These are phyloP conservation scores for Toxoplasma gondii DNA, from an alignment of 169 alveolate genomes.

Conservation along the genomic window DNA sequence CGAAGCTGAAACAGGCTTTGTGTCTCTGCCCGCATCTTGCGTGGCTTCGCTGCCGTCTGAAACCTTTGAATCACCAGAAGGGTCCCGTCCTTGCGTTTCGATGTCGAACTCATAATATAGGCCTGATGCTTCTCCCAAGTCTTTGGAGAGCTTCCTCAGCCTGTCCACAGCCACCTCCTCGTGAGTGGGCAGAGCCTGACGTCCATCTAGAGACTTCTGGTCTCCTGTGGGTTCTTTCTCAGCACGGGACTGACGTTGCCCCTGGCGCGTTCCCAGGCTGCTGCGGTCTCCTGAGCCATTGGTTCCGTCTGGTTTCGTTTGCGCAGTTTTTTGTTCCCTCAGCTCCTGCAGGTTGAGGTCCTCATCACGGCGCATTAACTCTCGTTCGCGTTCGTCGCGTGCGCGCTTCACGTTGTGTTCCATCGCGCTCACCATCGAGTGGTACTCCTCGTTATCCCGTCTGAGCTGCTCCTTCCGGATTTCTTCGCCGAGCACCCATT, in stretches of 20 bases:
- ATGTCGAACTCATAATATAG: background rate
- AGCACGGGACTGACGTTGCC: background rate
- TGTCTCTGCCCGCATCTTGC: too few relatives aligned
- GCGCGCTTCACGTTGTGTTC: background rate
- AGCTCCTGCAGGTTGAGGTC: background rate
- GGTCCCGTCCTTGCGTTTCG: background rate
- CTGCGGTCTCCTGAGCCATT: background rate
- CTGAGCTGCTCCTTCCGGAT: background rate
- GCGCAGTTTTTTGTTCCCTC: background rate
- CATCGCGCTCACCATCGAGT: background rate
- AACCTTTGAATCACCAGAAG: too few relatives aligned
- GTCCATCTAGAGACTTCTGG: background rate
- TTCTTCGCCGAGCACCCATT: background rate
- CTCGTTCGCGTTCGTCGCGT: background rate
- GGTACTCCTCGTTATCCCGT: background rate
- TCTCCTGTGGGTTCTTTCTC: background rate
- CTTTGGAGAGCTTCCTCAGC: background rate
- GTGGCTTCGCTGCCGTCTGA: too few relatives aligned
- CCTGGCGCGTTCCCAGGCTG: background rate
- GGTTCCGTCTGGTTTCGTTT: background rate
- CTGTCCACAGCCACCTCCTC: background rate
- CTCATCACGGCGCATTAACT: background rate
- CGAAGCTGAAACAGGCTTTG: too few relatives aligned
- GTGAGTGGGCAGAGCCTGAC: background rate
- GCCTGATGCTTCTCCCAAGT: conserved; percentile 1